Base-by-base conservation (phyloP, 2,329 filamentous ascomycete species). In the Fusarium brevicatenulatum region DNA sequence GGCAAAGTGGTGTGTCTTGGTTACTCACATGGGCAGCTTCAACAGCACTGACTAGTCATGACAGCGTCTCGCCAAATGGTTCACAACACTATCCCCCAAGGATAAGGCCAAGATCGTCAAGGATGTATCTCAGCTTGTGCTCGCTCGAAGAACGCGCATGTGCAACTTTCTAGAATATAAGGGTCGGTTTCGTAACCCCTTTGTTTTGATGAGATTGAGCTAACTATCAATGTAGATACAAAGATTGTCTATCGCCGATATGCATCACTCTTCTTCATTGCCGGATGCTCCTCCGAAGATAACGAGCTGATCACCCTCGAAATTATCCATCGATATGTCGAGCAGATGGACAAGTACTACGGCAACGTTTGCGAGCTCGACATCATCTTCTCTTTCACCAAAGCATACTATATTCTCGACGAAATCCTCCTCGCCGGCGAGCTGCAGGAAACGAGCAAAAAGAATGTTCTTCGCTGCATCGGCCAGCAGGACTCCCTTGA, bases 311-410 rank as follows among this genome's bases (percentile, higher is more conserved):
- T 98, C 82, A 97, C 94, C 30, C 94, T 99, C 81, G 96, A 99
- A 84, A 95, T 99, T 81, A 97, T 99, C 79, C 96, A 99, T 84
- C 94, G 96, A 84, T 99, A 99, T 82, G 96, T 99, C 81, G 96
- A 99, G 84, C 96, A 99, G 85, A 99, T 99, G 96, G 96, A 99
- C 88, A 99, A 99, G 84, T 99, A 99, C 87, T 99, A 98, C 83
- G 96, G 96, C 83, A 99, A 99, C 83, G 96, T 99, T 68, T 99
- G 96, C 91, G 96, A 99, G 86, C 90, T 99, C 74, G 95, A 98
- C 83, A 98, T 98, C 84, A 99, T 99, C 83, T 99, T 99, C 90
- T 98, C 97, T 82, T 99, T 99, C 83, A 97, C 97, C 78, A 99
- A 99, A 84, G 96, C 96, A 68, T 99, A 99, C 84, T 99, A 98